Base-by-base conservation (phyloP, 2,329 filamentous ascomycete genomes). In the Monosporascus ibericus region DNA sequence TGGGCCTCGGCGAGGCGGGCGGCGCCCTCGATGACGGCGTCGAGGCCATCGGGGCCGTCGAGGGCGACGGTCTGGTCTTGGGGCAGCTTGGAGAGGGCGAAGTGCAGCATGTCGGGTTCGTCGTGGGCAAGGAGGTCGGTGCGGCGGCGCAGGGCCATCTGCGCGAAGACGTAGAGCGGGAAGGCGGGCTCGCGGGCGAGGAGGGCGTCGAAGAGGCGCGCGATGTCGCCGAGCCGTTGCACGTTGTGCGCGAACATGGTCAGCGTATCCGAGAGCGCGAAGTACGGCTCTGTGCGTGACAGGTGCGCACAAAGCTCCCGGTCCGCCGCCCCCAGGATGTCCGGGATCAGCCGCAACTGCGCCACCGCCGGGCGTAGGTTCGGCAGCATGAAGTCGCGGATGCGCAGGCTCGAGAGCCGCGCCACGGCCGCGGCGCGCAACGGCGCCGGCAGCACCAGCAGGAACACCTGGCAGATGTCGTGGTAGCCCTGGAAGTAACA, bases 401-500 rank as follows among this genome's bases (percentile, higher is more conserved):
- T 96, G 50, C 91, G 87, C 44, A 97, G 80, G 34, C 92, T 78
- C 3, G 92, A 96, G 53, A 99, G 83, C n/a, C 88, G 87, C 36
- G 88, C 80, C 34, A 95, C 82, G 17, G 86, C 83, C 6, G 76
- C 69, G 18, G 79, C 75, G 17, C 88, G 85, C 50, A 76, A 68
- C 22, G 76, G 65, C 9, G 82, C 73, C 0, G 86, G 86, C 4
- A 99, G 78, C 11, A 96, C 92, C 15, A 99, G 80, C 40, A 97
- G 81, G 54, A 99, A 80, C 24, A 99, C 94, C 72, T 99, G 95
- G 62, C 90, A 94, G 64, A 99, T 97, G 73, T 99, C 94, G 71
- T 99, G 94, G 69, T 95, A 99, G 67, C 94, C 94, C 74, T 99
- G 94, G 70, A 99, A 99, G 73, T 99, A 99, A 75, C 85, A 90